These are phyloP conservation scores for Furcasterigmium furcatum DNA, from an alignment of 2,329 filamentous ascomycete species.

Conservation along the genomic window DNA sequence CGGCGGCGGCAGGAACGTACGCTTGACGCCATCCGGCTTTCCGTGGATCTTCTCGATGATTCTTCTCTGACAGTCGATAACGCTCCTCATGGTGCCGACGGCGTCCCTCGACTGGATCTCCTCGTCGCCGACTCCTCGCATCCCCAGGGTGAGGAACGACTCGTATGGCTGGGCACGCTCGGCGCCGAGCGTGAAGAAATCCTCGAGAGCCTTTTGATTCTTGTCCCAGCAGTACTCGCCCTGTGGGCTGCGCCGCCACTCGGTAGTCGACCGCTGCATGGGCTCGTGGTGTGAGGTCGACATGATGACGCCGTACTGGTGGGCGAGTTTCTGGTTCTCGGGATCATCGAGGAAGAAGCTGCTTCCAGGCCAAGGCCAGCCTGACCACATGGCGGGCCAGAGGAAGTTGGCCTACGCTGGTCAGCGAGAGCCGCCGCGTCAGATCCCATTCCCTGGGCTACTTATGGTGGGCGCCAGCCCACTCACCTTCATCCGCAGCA, in stretches of 20 bases:
- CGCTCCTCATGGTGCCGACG: slow-evolving; percentile 45
- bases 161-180: slow-evolving; percentile 52
- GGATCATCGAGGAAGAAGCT: slow-evolving; percentile 63
- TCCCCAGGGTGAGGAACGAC: slow-evolving; percentile 54
- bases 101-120: slow-evolving; percentile 47
- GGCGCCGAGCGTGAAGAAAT: slow-evolving; percentile 56
- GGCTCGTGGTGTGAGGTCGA: slow-evolving; percentile 65
- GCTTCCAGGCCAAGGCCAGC: slow-evolving; percentile 40
- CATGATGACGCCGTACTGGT: slow-evolving; percentile 62
- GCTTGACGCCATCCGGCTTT: slow-evolving; percentile 33
- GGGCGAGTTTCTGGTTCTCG: slow-evolving; percentile 53
- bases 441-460: not conserved
- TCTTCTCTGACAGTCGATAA: slow-evolving; percentile 51
- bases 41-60: slow-evolving; percentile 51
- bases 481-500: slow-evolving; percentile 46
- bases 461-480: too few species aligned
- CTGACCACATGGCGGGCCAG: slow-evolving; percentile 66
- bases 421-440: not conserved
- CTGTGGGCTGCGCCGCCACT: slow-evolving; percentile 33
- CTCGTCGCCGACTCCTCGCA: slow-evolving; percentile 59
- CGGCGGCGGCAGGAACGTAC: too few species aligned
- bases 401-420: slow-evolving; percentile 53
- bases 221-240: slow-evolving; percentile 59
- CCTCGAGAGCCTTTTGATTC: slow-evolving; percentile 50
- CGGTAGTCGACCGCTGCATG: slow-evolving; percentile 56